A percentile compares a stretch with the other conserved stretches of the same genome.
Conservation (phyloP, 1,284 basidiomycete species). For the Apiotrichum domesticum region DNA sequence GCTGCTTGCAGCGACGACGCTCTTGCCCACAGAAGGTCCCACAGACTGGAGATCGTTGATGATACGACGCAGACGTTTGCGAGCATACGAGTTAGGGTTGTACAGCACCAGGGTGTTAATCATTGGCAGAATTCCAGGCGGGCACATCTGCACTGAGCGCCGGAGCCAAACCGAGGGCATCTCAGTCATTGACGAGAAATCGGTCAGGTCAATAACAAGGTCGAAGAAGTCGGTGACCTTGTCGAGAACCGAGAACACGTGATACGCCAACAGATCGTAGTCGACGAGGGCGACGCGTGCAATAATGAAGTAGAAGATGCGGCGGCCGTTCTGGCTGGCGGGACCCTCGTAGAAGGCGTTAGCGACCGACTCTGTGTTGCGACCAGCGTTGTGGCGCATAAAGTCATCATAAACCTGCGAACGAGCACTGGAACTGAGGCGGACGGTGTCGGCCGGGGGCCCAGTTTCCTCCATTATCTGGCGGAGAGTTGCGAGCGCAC, state of each 20-base stretch:
- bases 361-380: constrained; percentile 58
- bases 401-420: constrained; percentile 52
- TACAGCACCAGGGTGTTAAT: constrained; percentile 58
- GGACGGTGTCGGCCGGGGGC: constrained; percentile 61
- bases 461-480: constrained; percentile 69
- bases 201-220: constrained; percentile 74
- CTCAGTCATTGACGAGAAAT: constrained; percentile 68
- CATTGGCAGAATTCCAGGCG: constrained; percentile 43
- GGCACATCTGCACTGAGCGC: constrained; percentile 70
- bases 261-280: constrained; percentile 74
- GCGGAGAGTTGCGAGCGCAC: constrained; percentile 69
- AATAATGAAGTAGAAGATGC: constrained; percentile 50
- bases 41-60: constrained; percentile 60
- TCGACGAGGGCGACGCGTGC: constrained; percentile 78
- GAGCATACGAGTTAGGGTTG: constrained; percentile 69
- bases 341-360: constrained; percentile 63
- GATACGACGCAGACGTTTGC: constrained; percentile 61
- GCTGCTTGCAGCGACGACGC: constrained; percentile 52
- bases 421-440: constrained; percentile 53
- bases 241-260: constrained; percentile 64
- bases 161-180: constrained; percentile 76
- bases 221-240: constrained; percentile 54
- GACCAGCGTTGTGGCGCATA: constrained; percentile 61
- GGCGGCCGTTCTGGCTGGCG: constrained; percentile 46
- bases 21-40: constrained; percentile 55